These are phyloP conservation scores for Agaricus sinodeliciosus DNA, from an alignment of 768 basidiomycete genomes.

Conservation along the genomic window DNA sequence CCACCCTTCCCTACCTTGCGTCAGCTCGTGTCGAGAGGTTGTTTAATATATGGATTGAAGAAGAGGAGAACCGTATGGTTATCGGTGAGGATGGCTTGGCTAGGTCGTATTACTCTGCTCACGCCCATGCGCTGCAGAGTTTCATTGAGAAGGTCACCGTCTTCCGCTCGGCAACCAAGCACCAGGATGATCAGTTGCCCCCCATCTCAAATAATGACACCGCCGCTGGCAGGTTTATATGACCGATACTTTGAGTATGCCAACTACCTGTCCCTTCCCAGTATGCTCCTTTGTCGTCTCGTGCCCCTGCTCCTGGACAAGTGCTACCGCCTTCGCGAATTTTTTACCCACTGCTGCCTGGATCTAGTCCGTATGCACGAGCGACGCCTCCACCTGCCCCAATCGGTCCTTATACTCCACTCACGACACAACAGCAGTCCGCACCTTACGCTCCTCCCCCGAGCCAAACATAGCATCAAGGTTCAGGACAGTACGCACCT, in stretches of 20 bases:
- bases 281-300: conserved; percentile 38
- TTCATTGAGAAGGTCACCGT: conserved; percentile 92
- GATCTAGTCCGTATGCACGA: conserved; percentile 18
- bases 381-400: conserved; percentile 10
- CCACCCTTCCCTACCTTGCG: conserved; percentile 89
- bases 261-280: conserved; percentile 72
- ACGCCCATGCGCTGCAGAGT: conserved; percentile 81
- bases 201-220: conserved; percentile 17
- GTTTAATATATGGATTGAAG: conserved; percentile 87
- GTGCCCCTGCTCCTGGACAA: conserved; percentile 33
- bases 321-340: conserved; percentile 31
- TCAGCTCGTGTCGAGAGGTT: conserved; percentile 84
- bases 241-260: conserved; percentile 96
- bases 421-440: conserved; percentile 14
- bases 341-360: conserved; percentile 35
- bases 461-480: conserved; percentile 16
- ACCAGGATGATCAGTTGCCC: conserved; percentile 66
- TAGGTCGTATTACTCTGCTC: conserved; percentile 66
- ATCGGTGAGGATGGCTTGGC: conserved; percentile 30
- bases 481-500: conserved; percentile 10
- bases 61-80: conserved; percentile 66
- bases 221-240: conserved; percentile 63
- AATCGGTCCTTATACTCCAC: conserved; percentile 15
- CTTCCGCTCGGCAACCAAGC: conserved; percentile 82
- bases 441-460: conserved; percentile 17